phyloP scores from a whole-genome alignment of 129 eudicot genomes.

The Solidago caesia region DNA sequence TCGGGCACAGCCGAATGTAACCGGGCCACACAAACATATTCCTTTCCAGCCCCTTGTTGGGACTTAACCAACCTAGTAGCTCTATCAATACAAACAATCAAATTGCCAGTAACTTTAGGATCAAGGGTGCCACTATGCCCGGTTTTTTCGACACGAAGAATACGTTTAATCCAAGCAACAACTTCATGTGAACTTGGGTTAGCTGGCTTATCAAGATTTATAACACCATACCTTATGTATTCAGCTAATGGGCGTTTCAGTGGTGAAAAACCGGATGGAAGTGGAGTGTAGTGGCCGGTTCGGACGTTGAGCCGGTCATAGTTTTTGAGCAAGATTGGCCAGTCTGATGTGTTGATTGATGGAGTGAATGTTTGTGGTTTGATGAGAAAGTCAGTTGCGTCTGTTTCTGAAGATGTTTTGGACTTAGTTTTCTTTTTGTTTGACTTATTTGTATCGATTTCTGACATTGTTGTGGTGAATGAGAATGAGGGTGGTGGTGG shows the following conservation, averaged over 20 bases:
- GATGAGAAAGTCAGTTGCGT: slow-evolving; percentile 50
- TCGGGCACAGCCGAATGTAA: slow-evolving; percentile 73
- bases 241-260: slow-evolving; percentile 77
- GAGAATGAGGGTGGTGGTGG: no score
- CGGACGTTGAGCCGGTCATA: slow-evolving; percentile 79
- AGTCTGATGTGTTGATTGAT: slow-evolving; percentile 58
- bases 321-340: slow-evolving; percentile 88
- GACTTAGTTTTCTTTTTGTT: slow-evolving; percentile 6
- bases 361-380: slow-evolving; percentile 83
- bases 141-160: slow-evolving; percentile 77
- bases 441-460: slow-evolving; percentile 8
- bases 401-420: slow-evolving; percentile 16
- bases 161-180: slow-evolving; percentile 90
- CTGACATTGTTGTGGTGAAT: no score
- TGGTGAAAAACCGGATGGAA: slow-evolving; percentile 89
- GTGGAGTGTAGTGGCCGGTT: slow-evolving; percentile 92
- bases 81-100: slow-evolving; percentile 81
- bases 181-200: slow-evolving; percentile 91
- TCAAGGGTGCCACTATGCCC: slow-evolving; percentile 87
- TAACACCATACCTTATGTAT: slow-evolving; percentile 75
- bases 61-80: slow-evolving; percentile 89
- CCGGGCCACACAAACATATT: slow-evolving; percentile 84
- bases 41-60: slow-evolving; percentile 95
- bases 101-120: slow-evolving; percentile 84
- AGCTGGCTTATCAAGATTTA: slow-evolving; percentile 83